Conservation (phyloP, 2,329 filamentous ascomycete genomes). For the Diaporthe australafricana region DNA sequence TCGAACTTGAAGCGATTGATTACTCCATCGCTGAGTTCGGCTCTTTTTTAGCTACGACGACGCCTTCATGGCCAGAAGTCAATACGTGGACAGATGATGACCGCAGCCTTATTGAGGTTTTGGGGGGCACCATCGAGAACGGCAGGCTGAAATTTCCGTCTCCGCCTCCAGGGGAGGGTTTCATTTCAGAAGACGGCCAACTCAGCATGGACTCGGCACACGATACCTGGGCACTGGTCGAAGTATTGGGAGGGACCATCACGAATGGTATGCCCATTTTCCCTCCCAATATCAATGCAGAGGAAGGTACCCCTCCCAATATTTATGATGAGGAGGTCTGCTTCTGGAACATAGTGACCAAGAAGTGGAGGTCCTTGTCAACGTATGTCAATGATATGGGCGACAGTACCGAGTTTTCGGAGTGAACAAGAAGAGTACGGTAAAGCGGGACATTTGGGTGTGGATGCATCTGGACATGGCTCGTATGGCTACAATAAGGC, state of each 20-base stretch:
- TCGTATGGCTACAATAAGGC: neutral
- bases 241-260: neutral
- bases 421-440: too few species aligned
- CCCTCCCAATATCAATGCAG: neutral
- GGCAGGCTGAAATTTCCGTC: neutral
- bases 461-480: too few species aligned
- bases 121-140: neutral
- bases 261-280: neutral
- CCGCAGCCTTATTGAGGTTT: neutral
- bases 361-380: too few species aligned
- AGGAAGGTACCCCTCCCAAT: neutral
- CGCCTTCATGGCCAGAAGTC: too few species aligned
- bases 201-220: neutral
- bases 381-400: too few species aligned
- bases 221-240: neutral
- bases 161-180: neutral
- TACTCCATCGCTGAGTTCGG: neutral
- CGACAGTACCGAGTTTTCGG: too few species aligned
- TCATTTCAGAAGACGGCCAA: neutral
- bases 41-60: neutral
- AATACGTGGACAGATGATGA: neutral
- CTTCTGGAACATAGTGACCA: too few species aligned
- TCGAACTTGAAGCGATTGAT: neutral
- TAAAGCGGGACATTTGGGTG: too few species aligned
- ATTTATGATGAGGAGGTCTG: too few species aligned